Evolutionary conservation across 108 stramenopile genomes (phyloP).

Genomic region (Mayamaea pseudoterrestris): DNA sequence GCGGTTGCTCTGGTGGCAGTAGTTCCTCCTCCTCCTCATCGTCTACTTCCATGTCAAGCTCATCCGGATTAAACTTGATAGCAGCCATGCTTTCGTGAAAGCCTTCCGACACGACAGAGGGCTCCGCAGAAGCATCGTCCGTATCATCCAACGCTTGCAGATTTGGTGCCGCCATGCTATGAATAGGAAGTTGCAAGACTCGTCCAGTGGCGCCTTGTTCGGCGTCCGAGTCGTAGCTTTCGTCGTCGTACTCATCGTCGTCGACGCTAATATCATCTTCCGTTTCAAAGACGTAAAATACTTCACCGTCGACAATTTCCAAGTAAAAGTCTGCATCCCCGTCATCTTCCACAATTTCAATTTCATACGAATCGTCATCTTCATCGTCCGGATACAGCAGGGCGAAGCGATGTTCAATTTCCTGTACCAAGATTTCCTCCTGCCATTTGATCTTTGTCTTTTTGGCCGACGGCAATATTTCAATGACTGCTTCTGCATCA

Average conservation of each 20-base stretch:
- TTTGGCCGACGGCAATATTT: slow-evolving; percentile 10
- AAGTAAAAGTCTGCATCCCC: slow-evolving; percentile 12
- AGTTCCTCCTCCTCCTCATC: neutral
- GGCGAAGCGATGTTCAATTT: neutral
- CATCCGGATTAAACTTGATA: no score
- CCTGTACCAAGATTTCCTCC: slow-evolving; percentile 1
- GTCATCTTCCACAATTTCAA: slow-evolving; percentile 11
- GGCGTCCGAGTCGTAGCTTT: no score
- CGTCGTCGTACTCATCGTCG: slow-evolving; percentile 2
- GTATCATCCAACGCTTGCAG: no score
- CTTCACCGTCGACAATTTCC: slow-evolving; percentile 11
- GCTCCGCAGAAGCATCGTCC: no score
- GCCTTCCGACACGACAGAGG: no score
- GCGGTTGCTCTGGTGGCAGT: no score
- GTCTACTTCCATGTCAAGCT: neutral
- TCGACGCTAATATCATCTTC: slow-evolving; percentile 10
- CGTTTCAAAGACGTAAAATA: slow-evolving; percentile 12
- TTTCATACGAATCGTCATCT: slow-evolving; percentile 7
- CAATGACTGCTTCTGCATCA: slow-evolving; percentile 3
- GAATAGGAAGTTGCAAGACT: no score
- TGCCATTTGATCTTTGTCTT: slow-evolving; percentile 8
- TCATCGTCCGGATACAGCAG: slow-evolving; percentile 1
- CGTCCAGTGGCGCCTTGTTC: no score
- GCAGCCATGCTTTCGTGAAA: no score
- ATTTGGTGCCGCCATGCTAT: no score